A percentile compares a stretch with the other conserved stretches of the same genome.
Conservation (phyloP, 164 flowering plant genomes). For the Stephania japonica region DNA sequence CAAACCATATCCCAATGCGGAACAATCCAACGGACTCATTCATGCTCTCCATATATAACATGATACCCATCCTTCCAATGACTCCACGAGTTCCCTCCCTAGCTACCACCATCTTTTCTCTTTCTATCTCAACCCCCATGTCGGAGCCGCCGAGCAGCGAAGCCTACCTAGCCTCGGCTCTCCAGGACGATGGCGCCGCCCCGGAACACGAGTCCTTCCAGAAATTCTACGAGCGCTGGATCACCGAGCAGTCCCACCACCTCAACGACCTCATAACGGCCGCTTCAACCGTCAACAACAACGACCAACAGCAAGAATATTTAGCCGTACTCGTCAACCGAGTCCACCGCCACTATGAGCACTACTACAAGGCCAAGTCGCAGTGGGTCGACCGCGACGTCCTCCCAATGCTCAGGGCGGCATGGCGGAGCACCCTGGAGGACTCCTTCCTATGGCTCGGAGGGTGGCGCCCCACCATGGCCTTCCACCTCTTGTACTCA, state of each 20-base stretch:
- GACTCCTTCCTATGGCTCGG: slow-evolving; percentile 80
- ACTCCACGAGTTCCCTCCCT: too few relatives aligned
- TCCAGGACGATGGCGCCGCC: background rate
- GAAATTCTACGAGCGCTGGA: slow-evolving; percentile 6
- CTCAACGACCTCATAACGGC: background rate
- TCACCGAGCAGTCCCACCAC: background rate
- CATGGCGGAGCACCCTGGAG: slow-evolving; percentile 52
- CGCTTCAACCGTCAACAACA: background rate
- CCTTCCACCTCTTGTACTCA: slow-evolving; percentile 67
- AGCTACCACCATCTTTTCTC: too few relatives aligned
- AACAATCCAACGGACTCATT: too few relatives aligned
- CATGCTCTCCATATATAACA: too few relatives aligned
- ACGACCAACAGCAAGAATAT: slow-evolving; percentile 1
- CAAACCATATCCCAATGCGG: too few relatives aligned
- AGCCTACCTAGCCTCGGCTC: background rate
- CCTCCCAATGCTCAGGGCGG: slow-evolving; percentile 40
- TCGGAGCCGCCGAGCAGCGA: background rate
- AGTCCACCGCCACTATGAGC: slow-evolving; percentile 46
- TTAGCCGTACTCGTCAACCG: slow-evolving; percentile 23
- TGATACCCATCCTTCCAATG: too few relatives aligned
- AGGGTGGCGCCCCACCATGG: slow-evolving; percentile 71
- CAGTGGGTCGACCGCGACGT: slow-evolving; percentile 31
- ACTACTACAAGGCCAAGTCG: slow-evolving; percentile 43
- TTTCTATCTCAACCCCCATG: too few relatives aligned
- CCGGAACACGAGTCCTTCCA: background rate